Base-by-base conservation (phyloP, 805 yeast genomes). In the Grigorovia humatica region DNA sequence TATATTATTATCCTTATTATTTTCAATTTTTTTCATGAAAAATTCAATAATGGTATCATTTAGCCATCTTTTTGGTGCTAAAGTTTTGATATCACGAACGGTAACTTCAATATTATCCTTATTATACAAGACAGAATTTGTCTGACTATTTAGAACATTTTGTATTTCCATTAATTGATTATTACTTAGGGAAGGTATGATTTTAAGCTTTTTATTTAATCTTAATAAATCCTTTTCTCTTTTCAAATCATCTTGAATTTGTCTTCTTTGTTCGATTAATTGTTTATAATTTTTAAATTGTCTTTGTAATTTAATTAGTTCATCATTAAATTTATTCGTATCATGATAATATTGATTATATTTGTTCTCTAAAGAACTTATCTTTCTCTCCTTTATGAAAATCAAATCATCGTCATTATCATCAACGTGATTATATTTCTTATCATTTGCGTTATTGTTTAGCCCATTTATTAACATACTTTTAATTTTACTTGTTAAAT, bases 1-100 rank as follows among this genome's bases (percentile, higher is more conserved):
- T 1, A 79, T 71, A 29, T 69, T 64, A 2, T 76, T 38, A 15
- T 38, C 17, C 1, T 61, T 58, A 2, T 57, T 57, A 38, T 15
- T 38, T 18, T 67, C 69, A 20, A 70, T 55, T 2, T 65, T 58
- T 47, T 70, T 70, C 60, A 90, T 72, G 64, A 84, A 91, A 59
- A 82, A 83, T 62, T 93, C 98, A 53, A 93, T 90, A 4, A 93
- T 76, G 45, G 83, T 86, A 67, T 93, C 99, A 64, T 93, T 93
- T 32, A 93, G 74, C 99, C 99, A 93, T 43, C 75, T 69, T 5
- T 83, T 74, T 50, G 83, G 85, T 9, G 75, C 69, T 38, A 93
- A 71, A 0, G 96, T 88, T 46, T 75, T 73, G 51, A 91, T 66
- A 64, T 93, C 99, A 38, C 78, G 69, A 0, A 77, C 76, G 4